phyloP scores from a whole-genome alignment of 257 asterid genomes.

The Voacanga thouarsii region DNA sequence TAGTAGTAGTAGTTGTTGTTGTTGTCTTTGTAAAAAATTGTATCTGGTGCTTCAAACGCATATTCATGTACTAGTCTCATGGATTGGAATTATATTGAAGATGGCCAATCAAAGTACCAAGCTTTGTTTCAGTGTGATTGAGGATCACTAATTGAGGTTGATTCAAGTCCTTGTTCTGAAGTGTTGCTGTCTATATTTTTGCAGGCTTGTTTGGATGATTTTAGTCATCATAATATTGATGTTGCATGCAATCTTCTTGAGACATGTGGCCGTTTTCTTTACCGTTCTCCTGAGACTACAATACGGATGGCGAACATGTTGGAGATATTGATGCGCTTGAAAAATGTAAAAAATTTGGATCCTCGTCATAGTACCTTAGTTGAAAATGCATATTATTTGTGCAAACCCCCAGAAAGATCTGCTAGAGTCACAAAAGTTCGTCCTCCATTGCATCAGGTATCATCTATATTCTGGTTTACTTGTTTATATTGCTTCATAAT shows the following conservation, averaged over 20 bases:
- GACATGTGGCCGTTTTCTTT: conserved; percentile 97
- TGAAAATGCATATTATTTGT: conserved; percentile 96
- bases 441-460: conserved; percentile 93
- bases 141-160: conserved; percentile 11
- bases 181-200: conserved; percentile 8
- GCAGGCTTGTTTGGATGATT: conserved; percentile 97
- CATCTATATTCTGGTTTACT: conserved; percentile 15
- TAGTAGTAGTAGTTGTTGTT: too few relatives aligned
- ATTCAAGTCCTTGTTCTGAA: conserved; percentile 19
- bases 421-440: conserved; percentile 96
- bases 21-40: background rate
- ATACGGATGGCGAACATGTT: conserved; percentile 97
- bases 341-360: conserved; percentile 96
- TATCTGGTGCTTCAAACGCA: background rate
- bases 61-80: background rate
- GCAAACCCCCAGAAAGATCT: conserved; percentile 99
- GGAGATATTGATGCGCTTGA: conserved; percentile 95
- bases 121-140: conserved; percentile 5
- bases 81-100: background rate
- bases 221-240: conserved; percentile 92
- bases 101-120: conserved; percentile 1
- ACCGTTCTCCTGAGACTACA: conserved; percentile 92
- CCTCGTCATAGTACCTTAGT: conserved; percentile 97
- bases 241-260: conserved; percentile 99
- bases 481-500: conserved; percentile 17